Conservation (phyloP, 73 alveolate species). For the Paramecium pentaurelia region DNA sequence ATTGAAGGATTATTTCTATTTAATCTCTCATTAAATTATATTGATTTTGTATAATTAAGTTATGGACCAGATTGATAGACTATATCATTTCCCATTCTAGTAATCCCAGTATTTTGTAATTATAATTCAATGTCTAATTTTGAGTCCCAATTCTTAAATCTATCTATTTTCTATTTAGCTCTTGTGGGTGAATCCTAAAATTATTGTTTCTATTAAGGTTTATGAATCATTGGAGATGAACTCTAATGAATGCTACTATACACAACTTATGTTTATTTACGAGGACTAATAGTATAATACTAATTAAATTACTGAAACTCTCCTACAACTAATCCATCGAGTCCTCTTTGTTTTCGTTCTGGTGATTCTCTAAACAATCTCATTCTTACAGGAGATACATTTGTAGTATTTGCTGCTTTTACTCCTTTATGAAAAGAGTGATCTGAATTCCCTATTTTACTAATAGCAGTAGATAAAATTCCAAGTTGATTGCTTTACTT, state of each 20-base stretch:
- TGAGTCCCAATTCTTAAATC: conserved; percentile 27
- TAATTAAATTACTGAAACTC: neutral
- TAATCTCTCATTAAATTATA: neutral
- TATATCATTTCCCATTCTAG: neutral
- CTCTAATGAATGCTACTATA: conserved; percentile 7
- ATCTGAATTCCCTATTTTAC: neutral
- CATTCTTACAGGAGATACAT: conserved; percentile 37
- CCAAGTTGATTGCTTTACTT: neutral
- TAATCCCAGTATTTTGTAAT: neutral
- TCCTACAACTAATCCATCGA: conserved; percentile 40
- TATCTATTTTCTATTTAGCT: conserved; percentile 24
- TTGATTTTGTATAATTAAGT: neutral
- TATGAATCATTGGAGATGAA: conserved; percentile 29
- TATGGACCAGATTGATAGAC: neutral
- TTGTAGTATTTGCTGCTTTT: neutral
- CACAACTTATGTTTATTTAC: neutral
- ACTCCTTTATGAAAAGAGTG: neutral
- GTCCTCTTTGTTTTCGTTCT: neutral
- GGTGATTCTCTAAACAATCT: conserved; percentile 47
- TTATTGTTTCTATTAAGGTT: neutral
- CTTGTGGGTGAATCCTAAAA: neutral
- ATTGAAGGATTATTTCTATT: neutral
- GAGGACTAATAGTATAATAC: neutral
- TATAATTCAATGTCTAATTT: conserved; percentile 17
- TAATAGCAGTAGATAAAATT: neutral